Percentiles rank a stretch among this genome's conserved stretches.
These are phyloP conservation scores for Auxenochlorella pyrenoidosa DNA, from an alignment of 139 green algal genomes.

Conservation along the genomic window DNA sequence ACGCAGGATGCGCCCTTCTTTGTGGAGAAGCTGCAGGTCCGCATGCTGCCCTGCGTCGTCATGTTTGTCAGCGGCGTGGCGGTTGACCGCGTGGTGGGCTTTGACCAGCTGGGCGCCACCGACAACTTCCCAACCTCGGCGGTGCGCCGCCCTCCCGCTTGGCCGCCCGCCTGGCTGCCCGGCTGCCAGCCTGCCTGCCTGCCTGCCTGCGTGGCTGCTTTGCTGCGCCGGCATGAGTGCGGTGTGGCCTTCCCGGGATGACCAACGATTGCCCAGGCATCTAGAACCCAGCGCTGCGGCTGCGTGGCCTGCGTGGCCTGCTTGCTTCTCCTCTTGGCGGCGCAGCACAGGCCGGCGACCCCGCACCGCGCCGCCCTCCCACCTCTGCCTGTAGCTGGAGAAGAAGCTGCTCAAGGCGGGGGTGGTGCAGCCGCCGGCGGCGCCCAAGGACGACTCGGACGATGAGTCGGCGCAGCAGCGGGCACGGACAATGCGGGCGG, in stretches of 20 bases:
- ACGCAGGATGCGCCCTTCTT: constrained; percentile 92
- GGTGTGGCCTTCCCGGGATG: too few relatives aligned
- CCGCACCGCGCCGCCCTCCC: not conserved
- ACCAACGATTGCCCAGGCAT: too few relatives aligned
- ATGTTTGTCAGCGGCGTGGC: constrained; percentile 84
- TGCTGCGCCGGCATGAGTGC: too few relatives aligned
- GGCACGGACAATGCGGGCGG: constrained; percentile 2
- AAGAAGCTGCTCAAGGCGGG: constrained; percentile 46
- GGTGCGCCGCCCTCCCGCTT: not conserved
- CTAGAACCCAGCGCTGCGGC: too few relatives aligned
- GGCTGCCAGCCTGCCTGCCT: not conserved
- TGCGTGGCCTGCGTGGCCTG: too few relatives aligned
- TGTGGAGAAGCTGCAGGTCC: constrained; percentile 91
- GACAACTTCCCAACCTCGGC: constrained; percentile 58
- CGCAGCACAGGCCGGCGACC: too few relatives aligned
- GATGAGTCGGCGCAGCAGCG: constrained; percentile 22
- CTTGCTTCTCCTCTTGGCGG: too few relatives aligned
- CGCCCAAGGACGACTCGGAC: constrained; percentile 43
- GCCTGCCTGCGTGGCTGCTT: too few relatives aligned
- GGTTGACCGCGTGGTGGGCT: constrained; percentile 84
- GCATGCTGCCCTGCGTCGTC: constrained; percentile 89
- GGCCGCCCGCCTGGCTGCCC: not conserved
- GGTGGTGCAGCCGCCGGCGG: constrained; percentile 9
- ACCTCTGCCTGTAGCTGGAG: constrained; percentile 20
- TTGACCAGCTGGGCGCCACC: constrained; percentile 85